A percentile compares a stretch with the other conserved stretches of the same genome.
Conservation (phyloP, 129 eudicot species). For the carrot (Daucus carota) region DNA sequence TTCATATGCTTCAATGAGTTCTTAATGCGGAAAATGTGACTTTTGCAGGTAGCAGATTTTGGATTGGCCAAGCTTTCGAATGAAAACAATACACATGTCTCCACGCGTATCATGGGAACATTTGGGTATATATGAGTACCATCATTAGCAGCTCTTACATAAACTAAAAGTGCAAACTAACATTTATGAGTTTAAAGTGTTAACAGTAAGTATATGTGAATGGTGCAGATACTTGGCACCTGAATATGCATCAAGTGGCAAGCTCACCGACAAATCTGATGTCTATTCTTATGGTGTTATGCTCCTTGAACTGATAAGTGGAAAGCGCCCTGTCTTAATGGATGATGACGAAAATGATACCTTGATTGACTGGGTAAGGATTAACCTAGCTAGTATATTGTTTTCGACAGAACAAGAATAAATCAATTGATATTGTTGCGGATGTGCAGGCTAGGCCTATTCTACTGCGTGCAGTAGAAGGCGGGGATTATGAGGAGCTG, state of each 20-base stretch:
- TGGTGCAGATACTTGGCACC: constrained; percentile 61
- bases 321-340: constrained; percentile 42
- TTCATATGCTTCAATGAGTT: neutral
- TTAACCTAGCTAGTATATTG: neutral
- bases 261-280: constrained; percentile 67
- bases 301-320: constrained; percentile 65
- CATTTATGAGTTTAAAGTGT: neutral
- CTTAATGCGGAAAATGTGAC: constrained; percentile 7
- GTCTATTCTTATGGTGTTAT: constrained; percentile 67
- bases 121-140: constrained; percentile 42
- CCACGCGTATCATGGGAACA: constrained; percentile 86
- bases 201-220: neutral
- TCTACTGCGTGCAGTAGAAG: constrained; percentile 38
- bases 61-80: constrained; percentile 74
- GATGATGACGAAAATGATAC: constrained; percentile 41
- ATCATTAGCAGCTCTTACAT: neutral
- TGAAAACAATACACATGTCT: constrained; percentile 62
- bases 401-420: neutral
- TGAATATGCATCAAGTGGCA: constrained; percentile 65
- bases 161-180: neutral
- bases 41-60: constrained; percentile 67
- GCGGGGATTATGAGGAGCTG: constrained; percentile 51
- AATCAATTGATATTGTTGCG: neutral
- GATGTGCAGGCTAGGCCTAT: constrained; percentile 60
- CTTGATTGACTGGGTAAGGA: constrained; percentile 71